Base-by-base conservation (phyloP, 2,329 filamentous ascomycete genomes). In the Exserohilum turcica region DNA sequence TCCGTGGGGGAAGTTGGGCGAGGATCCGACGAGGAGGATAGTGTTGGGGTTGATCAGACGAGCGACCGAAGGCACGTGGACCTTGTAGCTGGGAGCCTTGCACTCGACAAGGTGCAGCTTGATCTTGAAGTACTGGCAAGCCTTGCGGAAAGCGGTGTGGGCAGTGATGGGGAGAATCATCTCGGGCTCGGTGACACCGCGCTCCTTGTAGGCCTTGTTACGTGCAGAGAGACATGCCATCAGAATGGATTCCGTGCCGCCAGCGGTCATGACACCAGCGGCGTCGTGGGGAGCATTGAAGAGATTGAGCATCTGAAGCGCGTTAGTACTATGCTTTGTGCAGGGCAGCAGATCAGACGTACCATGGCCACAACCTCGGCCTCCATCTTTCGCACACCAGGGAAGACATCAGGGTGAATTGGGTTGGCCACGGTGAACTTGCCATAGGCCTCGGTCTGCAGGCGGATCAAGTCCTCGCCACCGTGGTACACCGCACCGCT, bases 341-440 rank as follows among this genome's bases (percentile, higher is more conserved):
- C 6, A 16, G n/a, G 31, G 13, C 6, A 15, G 13, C n/a, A 21
- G 13, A n/a, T n/a, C 16, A 29, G 9, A 38, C 52, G 42, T 73
- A 95, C 92, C 93, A 99, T 99, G 61, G 92, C 89, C 46, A 99
- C 94, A 57, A 99, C 81, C 79, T 99, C 94, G 38, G 94, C 93
- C 80, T 99, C 94, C 94, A 99, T 99, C 84, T 99, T 99, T 67
- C 94, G 83, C 46, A 99, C 92, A 24, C 93, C 94, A 13, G 94
- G 94, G 78, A 99, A 99, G 37, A 99, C 93, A 77, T 99, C 94
- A 6, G 94, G 94, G 74, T 99, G 94, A 64, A 99, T 94, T 3
- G 94, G 94, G 75, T 99, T 99, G 33, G 92, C 85, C 27, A 99
- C 94, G 44, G 92, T 93, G 74, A 99, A 99, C 75, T 90, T 89